A percentile compares a stretch with the other conserved stretches of the same genome.
phyloP scores from a whole-genome alignment of 352 stramenopile species.

The Phytophthora syringae region DNA sequence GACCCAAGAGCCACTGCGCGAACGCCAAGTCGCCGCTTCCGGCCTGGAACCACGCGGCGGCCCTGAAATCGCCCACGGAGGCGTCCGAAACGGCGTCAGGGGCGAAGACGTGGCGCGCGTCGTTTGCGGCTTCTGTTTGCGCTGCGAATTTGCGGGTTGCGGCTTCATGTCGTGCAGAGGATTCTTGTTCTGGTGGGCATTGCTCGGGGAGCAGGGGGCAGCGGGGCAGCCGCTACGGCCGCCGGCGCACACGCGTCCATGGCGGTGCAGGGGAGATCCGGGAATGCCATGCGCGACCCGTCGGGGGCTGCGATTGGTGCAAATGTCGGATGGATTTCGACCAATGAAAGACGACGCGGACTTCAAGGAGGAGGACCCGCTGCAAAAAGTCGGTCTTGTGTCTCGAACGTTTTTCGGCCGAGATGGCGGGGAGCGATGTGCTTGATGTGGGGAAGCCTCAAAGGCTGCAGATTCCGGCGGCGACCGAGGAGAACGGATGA shows the following conservation, averaged over 20 bases:
- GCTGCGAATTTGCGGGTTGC: constrained; percentile 11
- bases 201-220: no score
- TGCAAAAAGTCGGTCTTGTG: background rate
- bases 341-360: constrained; percentile 9
- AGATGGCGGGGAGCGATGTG: constrained; percentile 1
- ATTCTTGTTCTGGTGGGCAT: constrained; percentile 9
- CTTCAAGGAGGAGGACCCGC: constrained; percentile 9
- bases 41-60: constrained; percentile 54
- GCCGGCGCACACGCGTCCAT: constrained; percentile 35
- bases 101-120: constrained; percentile 4
- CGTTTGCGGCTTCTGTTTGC: constrained; percentile 32
- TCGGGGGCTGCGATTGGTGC: constrained; percentile 19
- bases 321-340: background rate
- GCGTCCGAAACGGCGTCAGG: background rate
- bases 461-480: background rate
- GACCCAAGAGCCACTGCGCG: constrained; percentile 65
- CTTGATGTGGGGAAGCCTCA: background rate
- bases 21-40: constrained; percentile 53
- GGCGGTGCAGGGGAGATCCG: constrained; percentile 12
- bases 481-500: background rate
- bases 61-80: constrained; percentile 35
- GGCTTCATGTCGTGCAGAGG: background rate
- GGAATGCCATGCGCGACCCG: background rate
- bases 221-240: constrained; percentile 1
- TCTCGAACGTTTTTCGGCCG: background rate